A percentile compares a stretch with the other conserved stretches of the same genome.
phyloP scores from a whole-genome alignment of 768 basidiomycete genomes.

The Podaxis sp. region DNA sequence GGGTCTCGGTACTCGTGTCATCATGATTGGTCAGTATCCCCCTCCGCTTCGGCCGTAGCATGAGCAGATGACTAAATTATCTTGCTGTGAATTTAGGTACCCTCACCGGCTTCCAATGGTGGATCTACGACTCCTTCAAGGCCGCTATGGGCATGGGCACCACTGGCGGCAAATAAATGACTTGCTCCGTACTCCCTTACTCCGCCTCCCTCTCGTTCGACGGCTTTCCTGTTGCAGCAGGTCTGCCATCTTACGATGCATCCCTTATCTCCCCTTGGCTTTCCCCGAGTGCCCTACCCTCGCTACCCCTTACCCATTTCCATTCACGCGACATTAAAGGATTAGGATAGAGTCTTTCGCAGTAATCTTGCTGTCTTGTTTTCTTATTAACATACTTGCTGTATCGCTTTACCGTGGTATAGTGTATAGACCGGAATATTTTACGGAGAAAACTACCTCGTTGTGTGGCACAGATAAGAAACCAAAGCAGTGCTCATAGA shows the following conservation, averaged over 20 bases:
- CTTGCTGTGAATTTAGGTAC: conserved; percentile 27
- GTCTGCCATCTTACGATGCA: not conserved
- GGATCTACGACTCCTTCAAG: conserved; percentile 92
- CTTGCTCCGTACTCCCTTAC: not conserved
- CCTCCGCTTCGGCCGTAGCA: conserved; percentile 14
- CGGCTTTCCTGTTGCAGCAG: not conserved
- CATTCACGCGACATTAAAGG: not conserved
- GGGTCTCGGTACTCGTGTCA: conserved; percentile 81
- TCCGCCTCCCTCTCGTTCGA: not conserved
- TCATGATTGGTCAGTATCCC: conserved; percentile 68
- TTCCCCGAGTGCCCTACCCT: conserved; percentile 4
- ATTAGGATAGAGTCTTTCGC: conserved; percentile 9
- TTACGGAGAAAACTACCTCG: not conserved
- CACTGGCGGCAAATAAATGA: conserved; percentile 77
- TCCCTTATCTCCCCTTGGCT: not conserved
- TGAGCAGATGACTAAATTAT: not conserved
- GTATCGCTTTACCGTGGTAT: conserved; percentile 7
- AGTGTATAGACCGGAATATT: conserved; percentile 6
- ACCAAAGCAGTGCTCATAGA: not conserved
- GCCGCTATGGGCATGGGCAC: conserved; percentile 79
- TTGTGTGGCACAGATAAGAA: not conserved
- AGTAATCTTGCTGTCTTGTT: conserved; percentile 1
- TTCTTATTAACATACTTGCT: not conserved
- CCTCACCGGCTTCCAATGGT: conserved; percentile 83
- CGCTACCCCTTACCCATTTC: not conserved